phyloP scores from a whole-genome alignment of 1,284 basidiomycete genomes.

The Ustilago sp. region DNA sequence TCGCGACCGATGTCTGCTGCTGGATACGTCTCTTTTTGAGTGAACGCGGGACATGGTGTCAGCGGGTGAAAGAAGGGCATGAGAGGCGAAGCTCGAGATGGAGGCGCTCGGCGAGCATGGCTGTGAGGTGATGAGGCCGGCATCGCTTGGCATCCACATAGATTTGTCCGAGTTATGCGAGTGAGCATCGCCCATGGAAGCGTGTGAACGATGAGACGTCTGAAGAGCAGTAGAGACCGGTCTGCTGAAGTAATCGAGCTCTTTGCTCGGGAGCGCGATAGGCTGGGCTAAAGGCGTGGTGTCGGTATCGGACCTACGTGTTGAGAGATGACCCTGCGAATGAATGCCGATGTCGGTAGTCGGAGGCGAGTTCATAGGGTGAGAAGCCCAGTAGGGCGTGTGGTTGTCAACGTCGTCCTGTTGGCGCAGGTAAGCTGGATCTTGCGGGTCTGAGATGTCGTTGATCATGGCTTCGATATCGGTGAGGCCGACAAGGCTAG shows the following conservation, averaged over 20 bases:
- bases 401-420: not conserved
- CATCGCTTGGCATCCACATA: constrained; percentile 37
- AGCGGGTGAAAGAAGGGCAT: constrained; percentile 22
- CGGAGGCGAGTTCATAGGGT: constrained; percentile 51
- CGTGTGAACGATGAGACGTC: not conserved
- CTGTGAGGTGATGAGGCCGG: constrained; percentile 40
- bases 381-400: not conserved
- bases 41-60: constrained; percentile 2
- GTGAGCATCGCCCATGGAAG: not conserved
- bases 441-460: constrained; percentile 10
- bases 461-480: constrained; percentile 41
- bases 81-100: constrained; percentile 37
- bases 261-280: not conserved
- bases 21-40: constrained; percentile 1
- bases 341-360: constrained; percentile 45
- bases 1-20: constrained; percentile 31
- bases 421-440: not conserved
- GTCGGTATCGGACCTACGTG: constrained; percentile 22
- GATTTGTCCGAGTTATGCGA: not conserved
- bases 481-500: constrained; percentile 34
- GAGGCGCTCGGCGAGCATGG: constrained; percentile 48
- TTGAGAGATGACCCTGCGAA: constrained; percentile 24
- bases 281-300: constrained; percentile 32
- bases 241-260: constrained; percentile 35
- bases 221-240: not conserved